Evolutionary conservation across 257 asterid genomes (phyloP).

Genomic region (Plectranthus barbatus): DNA sequence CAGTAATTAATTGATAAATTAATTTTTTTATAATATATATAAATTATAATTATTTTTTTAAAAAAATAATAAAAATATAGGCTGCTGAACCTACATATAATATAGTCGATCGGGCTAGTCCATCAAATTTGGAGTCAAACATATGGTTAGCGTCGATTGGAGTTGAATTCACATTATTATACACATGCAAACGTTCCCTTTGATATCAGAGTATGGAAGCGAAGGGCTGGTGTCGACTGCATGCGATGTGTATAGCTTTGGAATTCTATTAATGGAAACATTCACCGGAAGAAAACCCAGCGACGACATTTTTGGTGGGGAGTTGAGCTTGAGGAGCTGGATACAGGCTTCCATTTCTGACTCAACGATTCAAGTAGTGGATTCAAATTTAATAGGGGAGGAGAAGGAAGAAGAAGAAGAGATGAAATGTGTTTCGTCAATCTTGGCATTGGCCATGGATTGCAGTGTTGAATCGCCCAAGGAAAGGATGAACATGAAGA

Average conservation of each 20-base stretch:
- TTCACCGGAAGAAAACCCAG: conserved; percentile 9
- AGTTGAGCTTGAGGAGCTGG: conserved; percentile 18
- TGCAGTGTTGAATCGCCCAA: conserved; percentile 15
- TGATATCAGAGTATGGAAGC: conserved; percentile 1
- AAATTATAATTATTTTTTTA: no score
- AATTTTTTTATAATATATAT: no score
- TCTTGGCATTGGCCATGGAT: conserved; percentile 15
- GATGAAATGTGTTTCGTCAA: background rate
- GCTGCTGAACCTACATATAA: no score
- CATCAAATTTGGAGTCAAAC: no score
- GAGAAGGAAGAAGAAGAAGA: conserved; percentile 5
- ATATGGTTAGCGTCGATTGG: no score
- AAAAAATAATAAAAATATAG: no score
- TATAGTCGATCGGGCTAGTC: no score
- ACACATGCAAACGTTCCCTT: no score
- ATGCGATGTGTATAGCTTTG: conserved; percentile 16
- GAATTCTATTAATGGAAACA: conserved; percentile 16
- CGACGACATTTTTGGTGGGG: conserved; percentile 12
- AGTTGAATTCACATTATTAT: no score
- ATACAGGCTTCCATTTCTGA: background rate
- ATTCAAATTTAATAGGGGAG: conserved; percentile 3
- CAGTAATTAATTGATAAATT: no score
- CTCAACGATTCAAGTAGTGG: background rate
- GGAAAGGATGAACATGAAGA: conserved; percentile 16
- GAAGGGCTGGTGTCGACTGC: conserved; percentile 12